Base-by-base conservation (phyloP, 371 early-diverging fungal species). In the Mucor racemosus region DNA sequence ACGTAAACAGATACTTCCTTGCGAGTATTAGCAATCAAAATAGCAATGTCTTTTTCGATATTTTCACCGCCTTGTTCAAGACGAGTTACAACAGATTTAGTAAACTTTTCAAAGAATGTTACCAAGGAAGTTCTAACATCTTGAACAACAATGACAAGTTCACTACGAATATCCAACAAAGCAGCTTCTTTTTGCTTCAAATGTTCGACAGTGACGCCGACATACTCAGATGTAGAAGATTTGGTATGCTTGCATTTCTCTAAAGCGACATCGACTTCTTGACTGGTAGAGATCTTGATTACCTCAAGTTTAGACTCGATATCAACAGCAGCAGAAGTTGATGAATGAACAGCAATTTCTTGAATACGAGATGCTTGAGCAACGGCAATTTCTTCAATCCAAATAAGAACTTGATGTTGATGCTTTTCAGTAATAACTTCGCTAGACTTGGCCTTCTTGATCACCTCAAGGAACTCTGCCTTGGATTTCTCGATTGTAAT, bases 151-250 rank as follows among this genome's bases (percentile, higher is more conserved):
- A 66, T 50, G 7, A 54, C 34, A 7, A 75, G 67, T 33, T 69
- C 72, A 14, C 64, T 68, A 46, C 69, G 66, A 34, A 72, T 57
- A 42, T 72, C 76, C 46, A 75, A 39, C 31, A 72, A 50, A 3
- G 73, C 76, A 44, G 69, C 31, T 38, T 75, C 76, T 41, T 75
- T 75, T 38, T 69, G 64, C 26, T 72, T 41, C 7, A 75, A 42
- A 26, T 72, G 64, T 5, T 75, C 67, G 26, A 72, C 54, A 60
- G 72, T 69, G 34, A 57, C 56, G 50, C 72, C 76, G 19, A 72
- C 62, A 56, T 58, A 71, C n/a, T 59, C 58, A 4, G 44, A 9
- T 10, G 19, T 7, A 5, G 65, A 48, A 11, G 62, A 55, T 17
- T 67, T 58, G 15, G 36, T 36, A 14, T 65, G 34, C 64, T 74